Percentiles rank a stretch among this genome's conserved stretches.
Evolutionary conservation across 2,329 filamentous ascomycete genomes (phyloP).

Genomic region (Beauveria bassiana): DNA sequence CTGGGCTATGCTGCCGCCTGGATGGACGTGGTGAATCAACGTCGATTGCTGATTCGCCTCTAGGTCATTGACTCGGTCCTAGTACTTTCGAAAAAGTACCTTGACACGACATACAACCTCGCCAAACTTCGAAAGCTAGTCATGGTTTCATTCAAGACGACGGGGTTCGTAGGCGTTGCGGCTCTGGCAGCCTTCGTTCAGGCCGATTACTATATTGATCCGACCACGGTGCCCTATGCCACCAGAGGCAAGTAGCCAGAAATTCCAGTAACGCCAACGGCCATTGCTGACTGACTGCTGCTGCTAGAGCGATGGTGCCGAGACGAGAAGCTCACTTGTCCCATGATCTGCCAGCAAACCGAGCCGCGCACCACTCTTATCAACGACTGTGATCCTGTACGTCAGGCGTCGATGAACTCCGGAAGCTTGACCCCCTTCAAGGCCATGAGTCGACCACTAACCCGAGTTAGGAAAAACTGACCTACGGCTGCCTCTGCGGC

Average conservation of each 20-base stretch:
- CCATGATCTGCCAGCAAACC: slow-evolving; percentile 61
- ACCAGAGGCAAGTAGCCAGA: slow-evolving; percentile 39
- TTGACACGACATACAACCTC: background rate
- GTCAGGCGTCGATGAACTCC: slow-evolving; percentile 14
- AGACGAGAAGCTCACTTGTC: slow-evolving; percentile 56
- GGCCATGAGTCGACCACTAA: background rate
- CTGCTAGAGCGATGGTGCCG: slow-evolving; percentile 56
- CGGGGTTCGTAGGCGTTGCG: slow-evolving; percentile 46
- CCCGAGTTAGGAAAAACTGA: slow-evolving; percentile 43
- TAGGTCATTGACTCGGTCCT: background rate
- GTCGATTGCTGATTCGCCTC: background rate
- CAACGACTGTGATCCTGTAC: slow-evolving; percentile 63
- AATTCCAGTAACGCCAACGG: slow-evolving; percentile 6
- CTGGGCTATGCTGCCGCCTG: background rate
- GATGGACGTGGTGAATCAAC: background rate
- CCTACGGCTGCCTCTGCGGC: slow-evolving; percentile 66
- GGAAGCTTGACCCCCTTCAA: background rate
- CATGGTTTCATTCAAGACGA: slow-evolving; percentile 50
- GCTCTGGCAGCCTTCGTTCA: slow-evolving; percentile 45
- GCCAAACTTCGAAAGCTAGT: slow-evolving; percentile 13
- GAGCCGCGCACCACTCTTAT: slow-evolving; percentile 41
- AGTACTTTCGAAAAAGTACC: background rate
- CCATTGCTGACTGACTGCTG: slow-evolving; percentile 15
- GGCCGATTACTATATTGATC: slow-evolving; percentile 55
- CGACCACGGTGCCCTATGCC: slow-evolving; percentile 46